Conservation (phyloP, 768 basidiomycete species). For the Kwoniella botswanensis region DNA sequence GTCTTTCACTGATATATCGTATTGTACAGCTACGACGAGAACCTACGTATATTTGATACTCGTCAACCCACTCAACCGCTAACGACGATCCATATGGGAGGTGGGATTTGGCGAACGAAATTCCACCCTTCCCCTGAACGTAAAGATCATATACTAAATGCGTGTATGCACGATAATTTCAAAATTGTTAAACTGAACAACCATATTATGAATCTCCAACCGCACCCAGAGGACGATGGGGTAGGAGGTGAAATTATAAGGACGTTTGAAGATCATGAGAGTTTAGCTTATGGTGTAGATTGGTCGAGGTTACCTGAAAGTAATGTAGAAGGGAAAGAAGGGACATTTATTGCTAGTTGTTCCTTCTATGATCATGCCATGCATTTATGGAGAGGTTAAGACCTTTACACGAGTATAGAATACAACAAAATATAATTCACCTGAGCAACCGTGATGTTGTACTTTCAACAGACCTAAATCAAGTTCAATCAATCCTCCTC, state of each 20-base stretch:
- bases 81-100: conserved; percentile 71
- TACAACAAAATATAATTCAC: neutral
- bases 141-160: conserved; percentile 78
- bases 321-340: conserved; percentile 25
- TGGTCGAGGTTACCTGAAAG: conserved; percentile 68
- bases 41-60: conserved; percentile 79
- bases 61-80: conserved; percentile 71
- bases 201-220: neutral
- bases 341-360: conserved; percentile 67
- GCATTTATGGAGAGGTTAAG: conserved; percentile 76
- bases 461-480: too few species aligned
- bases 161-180: conserved; percentile 97
- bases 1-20: neutral
- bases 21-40: conserved; percentile 74
- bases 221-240: conserved; percentile 4
- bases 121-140: conserved; percentile 83
- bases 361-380: conserved; percentile 93
- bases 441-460: too few species aligned
- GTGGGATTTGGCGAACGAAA: conserved; percentile 94
- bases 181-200: conserved; percentile 70
- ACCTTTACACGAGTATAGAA: neutral
- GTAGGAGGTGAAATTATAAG: conserved; percentile 59
- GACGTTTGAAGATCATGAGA: conserved; percentile 75
- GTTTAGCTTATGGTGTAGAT: conserved; percentile 89
- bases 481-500: conserved; percentile 8